A percentile compares a stretch with the other conserved stretches of the same genome.
These are phyloP conservation scores for Malassezia vespertilionis DNA, from an alignment of 1,284 basidiomycete genomes.

Conservation along the genomic window DNA sequence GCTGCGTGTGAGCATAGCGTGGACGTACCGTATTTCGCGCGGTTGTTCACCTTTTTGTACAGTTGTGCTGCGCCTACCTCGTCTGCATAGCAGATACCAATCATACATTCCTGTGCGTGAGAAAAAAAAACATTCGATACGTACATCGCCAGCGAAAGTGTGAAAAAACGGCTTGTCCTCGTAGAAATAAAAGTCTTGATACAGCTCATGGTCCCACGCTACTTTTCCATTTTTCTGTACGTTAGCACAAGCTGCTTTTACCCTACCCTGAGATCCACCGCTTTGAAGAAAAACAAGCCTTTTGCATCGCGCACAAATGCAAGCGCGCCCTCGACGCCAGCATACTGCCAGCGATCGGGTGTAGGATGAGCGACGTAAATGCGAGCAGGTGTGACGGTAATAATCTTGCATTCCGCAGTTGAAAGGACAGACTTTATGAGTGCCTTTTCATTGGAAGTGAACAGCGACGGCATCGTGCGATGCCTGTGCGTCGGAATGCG, in stretches of 20 bases:
- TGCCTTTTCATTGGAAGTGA: slow-evolving; percentile 41
- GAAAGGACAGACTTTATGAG: slow-evolving; percentile 41
- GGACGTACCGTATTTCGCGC: slow-evolving; percentile 57
- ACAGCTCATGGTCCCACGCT: slow-evolving; percentile 86
- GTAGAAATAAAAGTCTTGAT: slow-evolving; percentile 70
- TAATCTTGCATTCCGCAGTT: slow-evolving; percentile 39
- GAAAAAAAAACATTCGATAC: slow-evolving; percentile 45
- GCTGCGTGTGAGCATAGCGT: slow-evolving; percentile 10
- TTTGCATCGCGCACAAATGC: slow-evolving; percentile 37
- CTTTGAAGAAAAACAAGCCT: slow-evolving; percentile 32
- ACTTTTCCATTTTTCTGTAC: slow-evolving; percentile 2
- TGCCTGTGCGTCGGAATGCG: no score
- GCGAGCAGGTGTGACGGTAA: slow-evolving; percentile 43
- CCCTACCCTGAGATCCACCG: slow-evolving; percentile 37
- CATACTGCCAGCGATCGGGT: slow-evolving; percentile 32
- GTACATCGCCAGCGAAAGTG: slow-evolving; percentile 79
- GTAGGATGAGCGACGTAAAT: slow-evolving; percentile 36
- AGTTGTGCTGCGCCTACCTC: slow-evolving; percentile 78
- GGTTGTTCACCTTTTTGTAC: slow-evolving; percentile 70
- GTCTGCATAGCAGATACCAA: slow-evolving; percentile 81
- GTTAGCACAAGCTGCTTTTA: neutral
- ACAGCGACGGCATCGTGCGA: slow-evolving; percentile 33
- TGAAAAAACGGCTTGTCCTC: slow-evolving; percentile 87
- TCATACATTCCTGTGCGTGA: slow-evolving; percentile 61
- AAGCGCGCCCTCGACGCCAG: slow-evolving; percentile 40